Percentiles rank a stretch among this genome's conserved stretches.
phyloP scores from a whole-genome alignment of 257 asterid genomes.

The Ocimum tenuiflorum region DNA sequence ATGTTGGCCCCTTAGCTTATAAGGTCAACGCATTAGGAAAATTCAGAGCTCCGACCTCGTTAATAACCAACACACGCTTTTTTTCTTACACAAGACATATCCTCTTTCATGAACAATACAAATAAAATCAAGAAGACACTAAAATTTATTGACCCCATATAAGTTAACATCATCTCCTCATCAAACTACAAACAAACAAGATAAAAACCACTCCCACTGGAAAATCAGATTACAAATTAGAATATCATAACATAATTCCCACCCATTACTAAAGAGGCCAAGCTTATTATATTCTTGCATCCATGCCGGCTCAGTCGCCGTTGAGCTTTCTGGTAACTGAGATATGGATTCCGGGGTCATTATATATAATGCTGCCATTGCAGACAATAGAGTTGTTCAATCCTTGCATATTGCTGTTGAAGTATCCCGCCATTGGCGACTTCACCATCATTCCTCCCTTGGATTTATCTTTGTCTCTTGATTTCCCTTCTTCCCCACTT shows the following conservation, averaged over 20 bases:
- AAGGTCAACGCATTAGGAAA: too few relatives aligned
- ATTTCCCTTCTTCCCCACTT: slow-evolving; percentile 25
- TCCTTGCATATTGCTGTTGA: slow-evolving; percentile 81
- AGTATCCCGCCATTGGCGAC: slow-evolving; percentile 33
- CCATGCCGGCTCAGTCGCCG: slow-evolving; percentile 10
- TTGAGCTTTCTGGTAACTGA: slow-evolving; percentile 27
- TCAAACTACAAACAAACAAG: slow-evolving; percentile 12
- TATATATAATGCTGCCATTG: slow-evolving; percentile 25
- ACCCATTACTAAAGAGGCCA: not conserved
- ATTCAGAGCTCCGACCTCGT: too few relatives aligned
- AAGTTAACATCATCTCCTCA: not conserved
- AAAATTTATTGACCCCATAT: slow-evolving; percentile 1
- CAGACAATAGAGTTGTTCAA: slow-evolving; percentile 62
- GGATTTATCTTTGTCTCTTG: slow-evolving; percentile 10
- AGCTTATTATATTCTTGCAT: not conserved
- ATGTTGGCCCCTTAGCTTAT: too few relatives aligned
- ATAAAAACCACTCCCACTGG: not conserved
- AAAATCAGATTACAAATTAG: slow-evolving; percentile 24
- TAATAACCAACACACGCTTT: too few relatives aligned
- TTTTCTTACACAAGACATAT: too few relatives aligned
- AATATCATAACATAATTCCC: slow-evolving; percentile 23
- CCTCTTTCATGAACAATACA: too few relatives aligned
- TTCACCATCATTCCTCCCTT: slow-evolving; percentile 1
- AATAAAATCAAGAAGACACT: too few relatives aligned
- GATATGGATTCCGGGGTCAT: slow-evolving; percentile 71